Percentiles rank a stretch among this genome's conserved stretches.
These are phyloP conservation scores for Trichophyton equinum DNA, from an alignment of 2,329 filamentous ascomycete genomes.

Conservation along the genomic window DNA sequence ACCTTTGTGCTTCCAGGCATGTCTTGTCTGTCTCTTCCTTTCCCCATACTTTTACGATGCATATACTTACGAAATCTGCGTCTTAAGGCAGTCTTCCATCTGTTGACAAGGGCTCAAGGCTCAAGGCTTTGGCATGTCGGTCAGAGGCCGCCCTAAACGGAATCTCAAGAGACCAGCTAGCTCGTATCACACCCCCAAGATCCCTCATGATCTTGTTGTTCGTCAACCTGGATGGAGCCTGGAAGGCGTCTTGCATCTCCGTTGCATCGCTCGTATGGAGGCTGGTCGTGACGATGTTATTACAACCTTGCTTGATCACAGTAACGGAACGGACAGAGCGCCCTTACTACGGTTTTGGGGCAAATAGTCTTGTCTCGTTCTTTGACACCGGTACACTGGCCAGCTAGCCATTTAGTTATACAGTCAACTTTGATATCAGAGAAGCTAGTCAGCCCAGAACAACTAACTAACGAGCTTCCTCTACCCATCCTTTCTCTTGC, in stretches of 20 bases:
- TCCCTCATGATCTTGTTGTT: neutral
- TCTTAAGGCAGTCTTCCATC: neutral
- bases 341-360: neutral
- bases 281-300: neutral
- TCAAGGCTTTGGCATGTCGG: neutral
- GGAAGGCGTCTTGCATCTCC: neutral
- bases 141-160: constrained; percentile 2
- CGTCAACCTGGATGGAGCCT: neutral
- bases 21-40: neutral
- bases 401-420: neutral
- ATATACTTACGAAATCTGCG: neutral
- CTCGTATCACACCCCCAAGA: neutral
- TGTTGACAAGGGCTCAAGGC: neutral
- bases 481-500: neutral
- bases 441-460: neutral
- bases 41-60: neutral
- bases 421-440: neutral
- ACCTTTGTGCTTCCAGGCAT: neutral
- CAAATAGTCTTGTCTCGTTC: neutral
- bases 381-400: neutral
- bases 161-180: neutral
- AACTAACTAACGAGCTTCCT: neutral
- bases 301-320: neutral
- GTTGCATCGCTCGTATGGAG: constrained; percentile 1
- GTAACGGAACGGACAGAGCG: neutral